Base-by-base conservation (phyloP, 78 protist species). In the Speleostelium caveatum region DNA sequence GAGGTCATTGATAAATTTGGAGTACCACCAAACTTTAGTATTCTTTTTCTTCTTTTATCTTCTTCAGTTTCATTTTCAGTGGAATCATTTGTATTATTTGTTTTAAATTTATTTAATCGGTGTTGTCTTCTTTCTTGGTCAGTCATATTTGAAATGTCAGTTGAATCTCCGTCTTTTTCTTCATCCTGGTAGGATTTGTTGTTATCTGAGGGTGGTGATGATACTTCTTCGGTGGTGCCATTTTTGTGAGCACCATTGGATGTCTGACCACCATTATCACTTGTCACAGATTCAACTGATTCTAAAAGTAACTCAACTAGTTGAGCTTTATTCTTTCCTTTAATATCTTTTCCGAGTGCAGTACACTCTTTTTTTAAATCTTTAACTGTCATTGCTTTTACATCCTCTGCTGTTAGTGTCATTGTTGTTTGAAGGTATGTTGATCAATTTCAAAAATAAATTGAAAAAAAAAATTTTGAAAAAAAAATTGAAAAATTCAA, bases 261-360 rank as follows among this genome's bases (percentile, higher is more conserved):
- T n/a, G 59, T 24, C 28, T 39, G 1, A 73, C 4, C 51, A 33
- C 21, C 21, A 21, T 30, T 28, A 33, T 36, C 10, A 55, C 63
- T 5, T 62, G 86, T 63, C 33, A 51, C 49, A 39, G 76, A 4
- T n/a, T 19, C 30, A 24, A 7, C 5, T 49, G 76, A 28, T 56
- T 78, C 88, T 10, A 78, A 41, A 28, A 78, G n/a, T 35, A 32
- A 35, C 16, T 49, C 21, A 66, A 53, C 69, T 38, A 78, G 51
- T 14, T 78, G 76, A 53, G 88, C 88, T 38, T 78, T 71, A 14
- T 45, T 69, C 75, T 78, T 78, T n/a, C 75, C 75, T 55, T 63
- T 66, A 21, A 38, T 78, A 78, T 78, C 88, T 38, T 59, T 41
- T 67, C 88, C 88, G 19, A 63, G 1, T 10, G 55, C n/a, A 33